Base-by-base conservation (phyloP, 2,329 filamentous ascomycete genomes). In the Drechslerella stenobrocha region DNA sequence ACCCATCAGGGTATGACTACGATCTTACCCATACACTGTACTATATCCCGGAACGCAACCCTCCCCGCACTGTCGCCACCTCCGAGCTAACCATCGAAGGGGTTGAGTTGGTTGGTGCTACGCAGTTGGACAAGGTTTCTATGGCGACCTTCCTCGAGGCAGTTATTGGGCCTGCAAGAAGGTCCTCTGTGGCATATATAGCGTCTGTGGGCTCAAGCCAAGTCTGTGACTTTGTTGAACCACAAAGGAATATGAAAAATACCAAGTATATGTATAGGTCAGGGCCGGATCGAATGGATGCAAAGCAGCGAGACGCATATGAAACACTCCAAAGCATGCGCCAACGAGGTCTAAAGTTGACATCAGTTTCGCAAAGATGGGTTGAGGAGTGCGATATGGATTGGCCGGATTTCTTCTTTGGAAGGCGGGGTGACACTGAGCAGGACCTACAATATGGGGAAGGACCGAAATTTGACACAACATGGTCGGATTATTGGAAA, bases 401-500 rank as follows among this genome's bases (percentile, higher is more conserved):
- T 48, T 48, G 45, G 45, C 45, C 45, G 24, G 45, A 48, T 26
- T 48, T 48, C 18, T 48, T 48, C 45, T 48, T 48, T 48, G 45
- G 24, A 48, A 26, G 15, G 8, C 45, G 45, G 45, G 45, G 18
- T 20, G 24, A 48, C 30, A 48, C 15, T 48, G 45, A 15, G 20
- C 3, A 23, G 45, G 45, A n/a, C 22, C 45, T 48, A 48, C 22
- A 48, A 48, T 48, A 48, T 48, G 45, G 45, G 45, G 30, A 48
- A 30, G 45, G 45, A 26, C 45, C 45, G 30, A 48, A 48, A 48
- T 48, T 11, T 26, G 45, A 48, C 45, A 48, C 45, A 24, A 48
- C 45, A 2, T 48, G 45, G 45, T 52, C 24, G 37, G 52, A 45
- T 52, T 52, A 44, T 51, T 48, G 45, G 45, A 26, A 48, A 48